Evolutionary conservation across 2,329 filamentous ascomycete species (phyloP).

Genomic region (Coniella vitis): DNA sequence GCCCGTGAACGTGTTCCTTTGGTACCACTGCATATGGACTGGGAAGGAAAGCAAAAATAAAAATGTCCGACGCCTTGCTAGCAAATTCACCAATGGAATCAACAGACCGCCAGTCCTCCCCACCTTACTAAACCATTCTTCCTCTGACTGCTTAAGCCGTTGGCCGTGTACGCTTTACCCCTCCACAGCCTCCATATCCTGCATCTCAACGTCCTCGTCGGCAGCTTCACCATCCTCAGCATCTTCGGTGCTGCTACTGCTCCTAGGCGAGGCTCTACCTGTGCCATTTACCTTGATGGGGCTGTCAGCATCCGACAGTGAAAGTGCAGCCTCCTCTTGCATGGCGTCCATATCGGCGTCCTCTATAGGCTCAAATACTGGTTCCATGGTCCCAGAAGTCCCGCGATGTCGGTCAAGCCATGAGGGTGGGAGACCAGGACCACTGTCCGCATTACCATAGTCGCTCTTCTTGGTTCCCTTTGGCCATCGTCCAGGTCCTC

Average conservation of each 20-base stretch:
- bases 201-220: slow-evolving; percentile 21
- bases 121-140: neutral
- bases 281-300: slow-evolving; percentile 16
- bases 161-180: neutral
- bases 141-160: no score
- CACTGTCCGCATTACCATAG: slow-evolving; percentile 60
- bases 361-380: slow-evolving; percentile 23
- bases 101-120: neutral
- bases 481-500: slow-evolving; percentile 59
- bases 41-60: neutral
- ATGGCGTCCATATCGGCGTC: slow-evolving; percentile 30
- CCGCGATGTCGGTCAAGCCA: slow-evolving; percentile 36
- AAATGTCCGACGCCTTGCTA: slow-evolving; percentile 16
- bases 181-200: slow-evolving; percentile 18
- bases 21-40: neutral
- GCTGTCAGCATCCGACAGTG: slow-evolving; percentile 13
- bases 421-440: slow-evolving; percentile 54
- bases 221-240: slow-evolving; percentile 9
- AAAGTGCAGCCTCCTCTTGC: slow-evolving; percentile 26
- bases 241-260: slow-evolving; percentile 14
- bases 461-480: slow-evolving; percentile 64
- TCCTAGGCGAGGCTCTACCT: slow-evolving; percentile 20
- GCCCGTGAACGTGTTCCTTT: neutral
- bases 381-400: slow-evolving; percentile 16
- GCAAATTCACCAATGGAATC: slow-evolving; percentile 4